Evolutionary conservation across 257 asterid species (phyloP), one percentile per base, ranked within the genome.

Genomic region (Haberlea rhodopensis): DNA sequence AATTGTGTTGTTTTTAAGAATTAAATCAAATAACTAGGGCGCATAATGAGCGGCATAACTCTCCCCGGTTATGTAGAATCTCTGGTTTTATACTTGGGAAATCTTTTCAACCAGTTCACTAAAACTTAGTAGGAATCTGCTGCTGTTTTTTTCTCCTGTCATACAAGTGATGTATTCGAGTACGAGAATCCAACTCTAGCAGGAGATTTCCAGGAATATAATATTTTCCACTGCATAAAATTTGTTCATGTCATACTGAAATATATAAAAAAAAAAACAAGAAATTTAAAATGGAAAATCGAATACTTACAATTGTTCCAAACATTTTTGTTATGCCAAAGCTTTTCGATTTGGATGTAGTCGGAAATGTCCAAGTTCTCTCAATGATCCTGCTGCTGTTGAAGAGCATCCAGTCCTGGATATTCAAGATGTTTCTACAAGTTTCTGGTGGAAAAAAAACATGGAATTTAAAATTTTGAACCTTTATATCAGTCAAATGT

Each of bases 101-200:
- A 85, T 20, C 87, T 85, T 54, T 85, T 89, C 32, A 85, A 16
- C 92, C 92, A 85, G 66, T 80, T 82, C 0, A 82, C 65, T 5
- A 85, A 43, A 58, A 82, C n/a, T n/a, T n/a, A n/a, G n/a, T n/a
- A n/a, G n/a, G 84, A 5, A 69, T 80, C 85, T 5, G 63, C 57
- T 5, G 87, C 83, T 37, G 87, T 80, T 63, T 52, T n/a, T 32
- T 22, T 85, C 85, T 20, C 89, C 84, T 4, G 74, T 75, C 0
- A 22, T 21, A 21, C 87, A 0, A 89, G 75, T 6, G 84, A 16
- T 9, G 51, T 75, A 26, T 85, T 85, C 0, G 87, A 85, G 60
- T 80, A 85, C 0, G 89, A 85, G 64, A 85, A 85, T 45, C 89
- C 92, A 32, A 85, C 92, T 0, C 92, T 85, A 0, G 87, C 87